These are phyloP conservation scores for Sporothrix globosa DNA, from an alignment of 2,329 filamentous ascomycete species.

Conservation along the genomic window DNA sequence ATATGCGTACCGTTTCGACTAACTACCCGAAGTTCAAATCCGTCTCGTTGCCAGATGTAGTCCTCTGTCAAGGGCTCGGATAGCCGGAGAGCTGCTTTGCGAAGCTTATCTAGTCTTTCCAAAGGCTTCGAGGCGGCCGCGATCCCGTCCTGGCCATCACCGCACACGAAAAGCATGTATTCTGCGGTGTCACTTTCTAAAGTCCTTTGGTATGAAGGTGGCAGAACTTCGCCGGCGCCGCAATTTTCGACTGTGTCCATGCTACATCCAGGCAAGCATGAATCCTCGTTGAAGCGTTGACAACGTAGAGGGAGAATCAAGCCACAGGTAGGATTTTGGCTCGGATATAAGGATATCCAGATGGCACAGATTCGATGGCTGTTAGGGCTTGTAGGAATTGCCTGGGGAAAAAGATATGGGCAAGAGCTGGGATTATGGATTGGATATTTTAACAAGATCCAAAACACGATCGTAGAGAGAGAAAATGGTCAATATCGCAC, in stretches of 20 bases:
- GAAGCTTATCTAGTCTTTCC: slow-evolving; percentile 68
- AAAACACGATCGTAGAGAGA: too few relatives aligned
- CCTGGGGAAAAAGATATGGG: too few relatives aligned
- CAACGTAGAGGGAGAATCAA: not conserved
- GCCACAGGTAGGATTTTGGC: not conserved
- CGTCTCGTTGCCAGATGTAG: slow-evolving; percentile 94
- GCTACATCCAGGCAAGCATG: not conserved
- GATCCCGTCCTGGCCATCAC: slow-evolving; percentile 54
- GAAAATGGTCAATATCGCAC: too few relatives aligned
- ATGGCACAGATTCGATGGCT: not conserved
- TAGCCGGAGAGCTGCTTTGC: slow-evolving; percentile 69
- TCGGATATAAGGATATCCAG: not conserved
- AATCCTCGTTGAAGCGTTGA: not conserved
- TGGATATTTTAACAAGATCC: too few relatives aligned
- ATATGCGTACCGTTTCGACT: slow-evolving; percentile 57
- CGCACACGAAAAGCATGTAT: slow-evolving; percentile 76
- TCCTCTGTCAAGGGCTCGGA: slow-evolving; percentile 68
- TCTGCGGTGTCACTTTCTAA: slow-evolving; percentile 84
- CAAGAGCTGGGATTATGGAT: too few relatives aligned
- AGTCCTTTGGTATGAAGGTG: not conserved
- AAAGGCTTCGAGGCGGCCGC: slow-evolving; percentile 55
- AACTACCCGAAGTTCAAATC: slow-evolving; percentile 70
- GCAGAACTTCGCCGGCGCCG: not conserved
- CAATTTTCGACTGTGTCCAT: slow-evolving; percentile 1
- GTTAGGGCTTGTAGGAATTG: not conserved